Conservation (phyloP, 139 green algal genomes). For the Chlorella sorokiniana region DNA sequence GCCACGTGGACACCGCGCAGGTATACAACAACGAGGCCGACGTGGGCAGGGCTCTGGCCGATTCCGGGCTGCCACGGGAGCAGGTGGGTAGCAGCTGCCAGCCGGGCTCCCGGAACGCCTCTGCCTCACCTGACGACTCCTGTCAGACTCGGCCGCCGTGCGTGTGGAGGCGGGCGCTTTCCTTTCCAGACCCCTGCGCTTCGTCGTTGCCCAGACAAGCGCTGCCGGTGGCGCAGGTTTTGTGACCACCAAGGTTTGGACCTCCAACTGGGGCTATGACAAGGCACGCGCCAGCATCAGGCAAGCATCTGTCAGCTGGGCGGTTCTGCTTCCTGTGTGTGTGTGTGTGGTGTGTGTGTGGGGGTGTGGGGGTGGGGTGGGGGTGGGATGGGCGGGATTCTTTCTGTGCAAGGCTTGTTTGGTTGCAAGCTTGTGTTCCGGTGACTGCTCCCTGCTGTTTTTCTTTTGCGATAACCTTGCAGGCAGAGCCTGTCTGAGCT, state of each 20-base stretch:
- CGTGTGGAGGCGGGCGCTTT: too few species aligned
- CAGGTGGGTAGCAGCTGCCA: too few species aligned
- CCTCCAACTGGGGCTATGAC: slow-evolving; percentile 26
- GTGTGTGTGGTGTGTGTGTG: background rate
- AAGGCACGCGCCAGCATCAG: background rate
- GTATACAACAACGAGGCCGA: slow-evolving; percentile 59
- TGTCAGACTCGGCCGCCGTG: too few species aligned
- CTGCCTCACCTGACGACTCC: too few species aligned
- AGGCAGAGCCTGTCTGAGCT: slow-evolving; percentile 23
- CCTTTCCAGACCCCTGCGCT: too few species aligned
- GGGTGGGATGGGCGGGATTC: background rate
- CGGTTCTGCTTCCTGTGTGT: background rate
- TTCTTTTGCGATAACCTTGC: background rate
- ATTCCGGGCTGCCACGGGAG: slow-evolving; percentile 39
- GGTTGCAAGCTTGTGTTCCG: background rate
- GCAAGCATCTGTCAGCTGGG: background rate
- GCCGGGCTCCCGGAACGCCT: too few species aligned
- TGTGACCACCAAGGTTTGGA: slow-evolving; percentile 59
- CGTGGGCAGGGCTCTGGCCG: slow-evolving; percentile 37
- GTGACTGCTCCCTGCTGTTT: background rate
- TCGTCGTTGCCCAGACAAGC: too few species aligned
- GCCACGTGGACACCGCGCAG: slow-evolving; percentile 63
- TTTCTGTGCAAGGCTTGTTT: too few species aligned
- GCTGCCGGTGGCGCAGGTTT: slow-evolving; percentile 45
- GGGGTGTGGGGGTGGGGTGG: background rate